A percentile compares a stretch with the other conserved stretches of the same genome.
These are phyloP conservation scores for Dispira parvispora DNA, from an alignment of 192 early-diverging fungal genomes.

Conservation along the genomic window DNA sequence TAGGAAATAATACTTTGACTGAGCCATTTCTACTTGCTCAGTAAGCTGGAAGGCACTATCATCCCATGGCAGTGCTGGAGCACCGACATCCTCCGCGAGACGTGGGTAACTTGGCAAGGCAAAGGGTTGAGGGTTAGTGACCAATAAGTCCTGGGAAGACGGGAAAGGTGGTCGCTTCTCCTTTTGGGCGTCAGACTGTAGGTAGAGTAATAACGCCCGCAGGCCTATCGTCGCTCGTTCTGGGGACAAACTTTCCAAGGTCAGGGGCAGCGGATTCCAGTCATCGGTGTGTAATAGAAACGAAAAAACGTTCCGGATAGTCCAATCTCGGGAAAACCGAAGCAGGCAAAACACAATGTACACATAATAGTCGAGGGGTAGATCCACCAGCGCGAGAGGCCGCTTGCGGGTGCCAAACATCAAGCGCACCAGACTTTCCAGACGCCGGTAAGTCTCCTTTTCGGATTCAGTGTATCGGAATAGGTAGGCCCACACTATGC, in stretches of 20 bases:
- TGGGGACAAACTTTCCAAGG: constrained; percentile 34
- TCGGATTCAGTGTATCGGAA: constrained; percentile 71
- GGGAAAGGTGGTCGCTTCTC: constrained; percentile 29
- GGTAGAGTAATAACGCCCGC: constrained; percentile 47
- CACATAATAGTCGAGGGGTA: constrained; percentile 46
- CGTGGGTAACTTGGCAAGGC: neutral
- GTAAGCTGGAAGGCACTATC: neutral
- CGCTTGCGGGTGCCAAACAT: constrained; percentile 45
- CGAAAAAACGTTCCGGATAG: constrained; percentile 45
- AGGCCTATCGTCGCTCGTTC: constrained; percentile 65
- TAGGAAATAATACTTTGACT: neutral
- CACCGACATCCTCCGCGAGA: neutral
- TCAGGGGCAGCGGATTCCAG: constrained; percentile 19
- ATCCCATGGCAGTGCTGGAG: neutral
- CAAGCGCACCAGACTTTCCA: constrained; percentile 38
- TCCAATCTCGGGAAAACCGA: constrained; percentile 43
- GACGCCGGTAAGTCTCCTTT: constrained; percentile 26
- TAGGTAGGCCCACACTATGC: constrained; percentile 85
- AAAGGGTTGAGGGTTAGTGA: constrained; percentile 15
- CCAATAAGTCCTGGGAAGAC: constrained; percentile 21
- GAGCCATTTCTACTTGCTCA: neutral
- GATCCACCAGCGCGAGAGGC: constrained; percentile 40
- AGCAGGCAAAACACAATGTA: constrained; percentile 53
- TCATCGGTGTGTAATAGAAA: constrained; percentile 48
- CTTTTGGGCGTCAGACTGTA: constrained; percentile 51